phyloP scores from a whole-genome alignment of 768 basidiomycete genomes.

The Xerocomellus chrysenteron region DNA sequence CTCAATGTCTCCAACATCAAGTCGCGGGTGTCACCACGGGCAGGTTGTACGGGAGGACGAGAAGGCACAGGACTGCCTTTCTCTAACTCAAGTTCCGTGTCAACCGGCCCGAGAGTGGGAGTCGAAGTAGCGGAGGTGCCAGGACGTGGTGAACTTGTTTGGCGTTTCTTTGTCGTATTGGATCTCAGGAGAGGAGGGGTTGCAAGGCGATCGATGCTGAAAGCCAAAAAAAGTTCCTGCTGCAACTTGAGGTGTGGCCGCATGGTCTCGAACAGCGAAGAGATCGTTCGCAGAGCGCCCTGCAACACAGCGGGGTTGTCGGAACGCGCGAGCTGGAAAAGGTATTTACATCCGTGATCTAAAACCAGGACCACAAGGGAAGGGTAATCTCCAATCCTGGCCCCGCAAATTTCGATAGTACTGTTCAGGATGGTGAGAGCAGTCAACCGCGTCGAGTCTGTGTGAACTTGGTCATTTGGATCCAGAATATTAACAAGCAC shows the following conservation, averaged over 20 bases:
- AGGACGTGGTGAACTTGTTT: slow-evolving; percentile 49
- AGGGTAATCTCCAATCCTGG: slow-evolving; percentile 71
- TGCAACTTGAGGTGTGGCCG: slow-evolving; percentile 86
- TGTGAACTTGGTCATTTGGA: slow-evolving; percentile 92
- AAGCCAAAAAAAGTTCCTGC: slow-evolving; percentile 92
- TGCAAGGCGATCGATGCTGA: slow-evolving; percentile 88
- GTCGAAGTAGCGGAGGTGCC: slow-evolving; percentile 48
- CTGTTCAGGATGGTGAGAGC: slow-evolving; percentile 86
- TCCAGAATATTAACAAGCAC: slow-evolving; percentile 95
- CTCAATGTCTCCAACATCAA: slow-evolving; percentile 85
- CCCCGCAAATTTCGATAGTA: slow-evolving; percentile 83
- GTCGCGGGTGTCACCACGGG: slow-evolving; percentile 84
- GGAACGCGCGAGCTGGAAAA: slow-evolving; percentile 94
- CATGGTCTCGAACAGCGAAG: slow-evolving; percentile 87
- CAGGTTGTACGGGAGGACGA: slow-evolving; percentile 66
- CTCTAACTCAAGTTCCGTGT: slow-evolving; percentile 44
- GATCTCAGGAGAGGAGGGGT: slow-evolving; percentile 43
- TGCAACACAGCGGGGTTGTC: slow-evolving; percentile 82
- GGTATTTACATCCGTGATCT: slow-evolving; percentile 92
- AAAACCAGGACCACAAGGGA: slow-evolving; percentile 75
- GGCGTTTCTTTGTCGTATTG: slow-evolving; percentile 32
- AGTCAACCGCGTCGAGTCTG: slow-evolving; percentile 90
- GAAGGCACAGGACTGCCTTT: slow-evolving; percentile 51
- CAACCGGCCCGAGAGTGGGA: slow-evolving; percentile 41
- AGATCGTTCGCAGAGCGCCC: slow-evolving; percentile 77